Evolutionary conservation across 225 moss, liverwort and hornwort species (phyloP), one percentile per base, ranked within the genome.

Genomic region (Bryum argenteum): DNA sequence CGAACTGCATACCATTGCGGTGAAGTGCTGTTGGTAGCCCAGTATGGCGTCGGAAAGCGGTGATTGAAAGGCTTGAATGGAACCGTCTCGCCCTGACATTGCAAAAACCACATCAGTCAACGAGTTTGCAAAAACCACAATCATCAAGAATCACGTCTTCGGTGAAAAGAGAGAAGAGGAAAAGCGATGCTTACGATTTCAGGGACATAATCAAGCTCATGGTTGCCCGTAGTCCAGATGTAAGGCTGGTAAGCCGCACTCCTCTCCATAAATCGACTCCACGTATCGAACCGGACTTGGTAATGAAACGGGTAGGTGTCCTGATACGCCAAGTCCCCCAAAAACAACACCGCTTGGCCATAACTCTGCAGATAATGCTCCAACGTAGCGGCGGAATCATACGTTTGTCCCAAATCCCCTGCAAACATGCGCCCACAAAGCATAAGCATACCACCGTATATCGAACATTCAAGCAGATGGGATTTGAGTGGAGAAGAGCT

Each of bases 361-460:
- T 71, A 80, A 65, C 91, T 89, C 56, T 87, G 85, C 73, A 86
- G 18, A 71, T 98, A 98, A 64, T 98, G 98, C 16, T 92, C 82
- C 81, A 98, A 72, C 38, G 91, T 91, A 48, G 39, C 22, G 17
- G 78, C 70, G 0, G 98, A 98, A 69, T 98, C 89, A 21, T 19
- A 84, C 0, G 98, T 94, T 74, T 98, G 94, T 24, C 94, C 98
- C 78, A 98, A 76, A 41, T 98, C 98, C 64, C 98, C 97, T 97
- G 83, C 5, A 39, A 74, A 42, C 4, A 67, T 63, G 38, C 54
- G 17, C 18, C 24, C 67, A 58, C 1, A 48, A 5, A 15, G 48
- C 48, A 1, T 48, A 16, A 17, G 17, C 17, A 15, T 48, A 5
- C 3, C 47, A 14, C 47, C 47, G 33, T 6, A 33, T 33, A 2